These are phyloP conservation scores for Epichloe typhina DNA, from an alignment of 2,329 filamentous ascomycete species.

Conservation along the genomic window DNA sequence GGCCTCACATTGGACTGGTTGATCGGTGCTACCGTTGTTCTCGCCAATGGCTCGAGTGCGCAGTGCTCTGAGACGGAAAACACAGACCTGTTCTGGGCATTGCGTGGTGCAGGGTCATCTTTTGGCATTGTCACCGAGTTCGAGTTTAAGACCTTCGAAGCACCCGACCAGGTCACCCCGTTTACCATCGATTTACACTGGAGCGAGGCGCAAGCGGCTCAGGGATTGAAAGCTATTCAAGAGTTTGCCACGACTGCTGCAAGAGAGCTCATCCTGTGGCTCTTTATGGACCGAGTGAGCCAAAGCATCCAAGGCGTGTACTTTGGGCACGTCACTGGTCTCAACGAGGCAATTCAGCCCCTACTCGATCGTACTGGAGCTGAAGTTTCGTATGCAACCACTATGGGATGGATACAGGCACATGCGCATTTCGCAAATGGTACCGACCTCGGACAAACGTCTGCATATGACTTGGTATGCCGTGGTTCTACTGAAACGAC, in stretches of 20 bases:
- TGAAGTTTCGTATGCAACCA: constrained; percentile 1
- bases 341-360: not conserved
- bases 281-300: constrained; percentile 10
- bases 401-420: constrained; percentile 15
- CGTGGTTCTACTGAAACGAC: not conserved
- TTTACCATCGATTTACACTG: constrained; percentile 10
- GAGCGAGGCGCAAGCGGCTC: constrained; percentile 7
- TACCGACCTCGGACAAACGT: constrained; percentile 12
- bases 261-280: constrained; percentile 17
- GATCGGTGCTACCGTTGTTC: constrained; percentile 24
- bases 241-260: constrained; percentile 11
- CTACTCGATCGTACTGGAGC: not conserved
- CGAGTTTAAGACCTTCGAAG: constrained; percentile 15
- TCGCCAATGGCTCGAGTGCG: constrained; percentile 22
- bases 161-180: constrained; percentile 10
- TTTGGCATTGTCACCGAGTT: constrained; percentile 26
- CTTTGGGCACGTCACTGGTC: constrained; percentile 11
- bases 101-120: constrained; percentile 32
- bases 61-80: constrained; percentile 26
- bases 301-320: constrained; percentile 14
- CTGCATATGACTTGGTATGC: constrained; percentile 14
- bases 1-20: constrained; percentile 37
- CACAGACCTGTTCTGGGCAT: constrained; percentile 33
- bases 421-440: constrained; percentile 12
- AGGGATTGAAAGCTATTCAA: constrained; percentile 14